A percentile compares a stretch with the other conserved stretches of the same genome.
Conservation (phyloP, 345 rosid genomes). For the Brassica carinata region DNA sequence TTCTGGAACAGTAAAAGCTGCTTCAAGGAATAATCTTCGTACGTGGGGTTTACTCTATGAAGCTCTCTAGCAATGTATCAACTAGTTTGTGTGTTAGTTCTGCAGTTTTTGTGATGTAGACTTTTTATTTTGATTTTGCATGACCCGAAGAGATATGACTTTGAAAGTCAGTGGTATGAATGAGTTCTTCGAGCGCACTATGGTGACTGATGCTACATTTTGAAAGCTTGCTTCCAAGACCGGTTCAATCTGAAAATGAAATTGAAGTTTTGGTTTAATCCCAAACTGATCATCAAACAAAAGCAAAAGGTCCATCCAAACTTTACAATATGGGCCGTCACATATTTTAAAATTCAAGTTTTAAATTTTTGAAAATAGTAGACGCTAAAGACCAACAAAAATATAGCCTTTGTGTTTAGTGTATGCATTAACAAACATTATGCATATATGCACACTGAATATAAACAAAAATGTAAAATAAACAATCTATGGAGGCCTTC, state of each 20-base stretch:
- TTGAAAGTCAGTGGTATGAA: background rate
- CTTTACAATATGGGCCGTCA: background rate
- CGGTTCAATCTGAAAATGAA: background rate
- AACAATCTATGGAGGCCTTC: background rate
- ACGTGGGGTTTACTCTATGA: background rate
- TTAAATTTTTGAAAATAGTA: background rate
- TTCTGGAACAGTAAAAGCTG: constrained; percentile 52
- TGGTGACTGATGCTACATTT: background rate
- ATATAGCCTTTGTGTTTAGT: too few relatives aligned
- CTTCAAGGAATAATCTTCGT: too few relatives aligned
- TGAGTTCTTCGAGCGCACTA: background rate
- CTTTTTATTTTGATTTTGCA: background rate
- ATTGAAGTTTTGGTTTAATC: background rate
- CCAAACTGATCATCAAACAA: background rate
- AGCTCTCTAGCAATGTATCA: constrained; percentile 6
- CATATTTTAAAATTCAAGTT: too few relatives aligned
- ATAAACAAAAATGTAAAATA: background rate
- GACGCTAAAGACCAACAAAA: background rate
- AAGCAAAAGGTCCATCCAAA: background rate
- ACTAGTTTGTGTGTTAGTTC: constrained; percentile 8
- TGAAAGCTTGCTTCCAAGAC: background rate
- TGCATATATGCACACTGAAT: background rate
- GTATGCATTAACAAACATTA: background rate
- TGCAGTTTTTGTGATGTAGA: constrained; percentile 4
- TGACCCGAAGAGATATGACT: background rate